Percentiles rank a stretch among this genome's conserved stretches.
phyloP scores from a whole-genome alignment of 2,329 filamentous ascomycete genomes.

The Aspergillus sp. region DNA sequence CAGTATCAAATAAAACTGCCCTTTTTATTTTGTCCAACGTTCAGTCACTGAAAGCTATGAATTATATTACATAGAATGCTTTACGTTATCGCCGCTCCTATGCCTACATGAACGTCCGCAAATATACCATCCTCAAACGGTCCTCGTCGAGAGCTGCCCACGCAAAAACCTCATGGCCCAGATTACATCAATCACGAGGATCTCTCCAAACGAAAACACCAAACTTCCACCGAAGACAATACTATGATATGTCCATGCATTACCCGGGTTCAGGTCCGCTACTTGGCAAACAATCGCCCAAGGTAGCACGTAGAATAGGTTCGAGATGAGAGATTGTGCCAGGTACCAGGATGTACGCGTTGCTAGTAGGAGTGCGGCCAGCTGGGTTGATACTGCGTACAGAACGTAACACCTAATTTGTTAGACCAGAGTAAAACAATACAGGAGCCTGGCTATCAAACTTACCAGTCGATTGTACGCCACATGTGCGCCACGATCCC shows the following conservation, averaged over 20 bases:
- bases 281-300: conserved; percentile 61
- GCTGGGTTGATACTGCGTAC: conserved; percentile 63
- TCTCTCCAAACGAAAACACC: conserved; percentile 23
- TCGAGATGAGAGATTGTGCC: conserved; percentile 65
- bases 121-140: background rate
- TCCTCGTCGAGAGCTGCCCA: background rate
- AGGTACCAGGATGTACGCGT: conserved; percentile 67
- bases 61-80: no score
- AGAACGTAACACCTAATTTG: conserved; percentile 64
- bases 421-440: background rate
- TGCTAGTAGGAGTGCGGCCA: conserved; percentile 64
- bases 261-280: conserved; percentile 1
- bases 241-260: conserved; percentile 23
- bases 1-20: no score
- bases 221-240: conserved; percentile 23
- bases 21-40: no score
- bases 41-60: no score
- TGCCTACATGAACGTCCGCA: no score
- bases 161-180: conserved; percentile 11
- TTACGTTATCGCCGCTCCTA: no score
- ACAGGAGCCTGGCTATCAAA: background rate
- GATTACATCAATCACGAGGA: conserved; percentile 5
- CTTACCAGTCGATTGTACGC: conserved; percentile 30
- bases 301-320: conserved; percentile 67
- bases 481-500: conserved; percentile 67